A percentile compares a stretch with the other conserved stretches of the same genome.
These are phyloP conservation scores for Meira miltonrushii DNA, from an alignment of 1,284 basidiomycete species.

Conservation along the genomic window DNA sequence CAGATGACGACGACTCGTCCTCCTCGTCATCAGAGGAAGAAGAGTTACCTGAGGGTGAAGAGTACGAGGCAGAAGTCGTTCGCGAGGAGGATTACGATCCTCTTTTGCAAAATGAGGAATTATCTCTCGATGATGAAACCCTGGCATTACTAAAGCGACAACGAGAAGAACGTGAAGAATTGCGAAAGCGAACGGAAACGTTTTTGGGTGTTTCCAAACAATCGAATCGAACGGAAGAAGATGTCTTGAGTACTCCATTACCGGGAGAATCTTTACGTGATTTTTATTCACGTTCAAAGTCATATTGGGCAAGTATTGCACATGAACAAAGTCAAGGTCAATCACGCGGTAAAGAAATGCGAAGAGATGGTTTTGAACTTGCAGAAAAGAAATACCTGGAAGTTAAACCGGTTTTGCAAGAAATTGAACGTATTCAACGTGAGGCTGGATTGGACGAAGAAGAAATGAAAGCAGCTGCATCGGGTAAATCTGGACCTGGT, in stretches of 20 bases:
- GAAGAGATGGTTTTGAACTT: conserved; percentile 61
- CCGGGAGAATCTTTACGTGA: conserved; percentile 80
- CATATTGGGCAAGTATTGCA: conserved; percentile 74
- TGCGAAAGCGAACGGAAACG: conserved; percentile 63
- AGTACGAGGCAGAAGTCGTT: conserved; percentile 20
- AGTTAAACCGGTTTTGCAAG: conserved; percentile 48
- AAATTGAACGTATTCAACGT: conserved; percentile 72
- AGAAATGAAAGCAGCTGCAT: conserved; percentile 60
- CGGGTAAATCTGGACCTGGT: conserved; percentile 35
- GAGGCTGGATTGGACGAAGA: conserved; percentile 82
- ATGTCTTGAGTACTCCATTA: conserved; percentile 72
- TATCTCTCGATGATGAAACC: conserved; percentile 21
- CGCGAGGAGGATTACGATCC: conserved; percentile 13
- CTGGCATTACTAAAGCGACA: conserved; percentile 21
- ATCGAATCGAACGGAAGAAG: conserved; percentile 63
- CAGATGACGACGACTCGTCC: conserved; percentile 17
- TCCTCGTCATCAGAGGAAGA: conserved; percentile 31
- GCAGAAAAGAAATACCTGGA: conserved; percentile 44
- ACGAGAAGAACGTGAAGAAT: conserved; percentile 55
- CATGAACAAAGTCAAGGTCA: conserved; percentile 58
- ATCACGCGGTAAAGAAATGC: conserved; percentile 71
- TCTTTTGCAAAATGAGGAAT: conserved; percentile 11
- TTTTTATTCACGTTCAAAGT: conserved; percentile 70
- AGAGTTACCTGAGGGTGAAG: conserved; percentile 35
- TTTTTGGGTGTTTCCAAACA: conserved; percentile 74